Evolutionary conservation across 139 green algal species (phyloP).

Genomic region (Pleodorina starrii): DNA sequence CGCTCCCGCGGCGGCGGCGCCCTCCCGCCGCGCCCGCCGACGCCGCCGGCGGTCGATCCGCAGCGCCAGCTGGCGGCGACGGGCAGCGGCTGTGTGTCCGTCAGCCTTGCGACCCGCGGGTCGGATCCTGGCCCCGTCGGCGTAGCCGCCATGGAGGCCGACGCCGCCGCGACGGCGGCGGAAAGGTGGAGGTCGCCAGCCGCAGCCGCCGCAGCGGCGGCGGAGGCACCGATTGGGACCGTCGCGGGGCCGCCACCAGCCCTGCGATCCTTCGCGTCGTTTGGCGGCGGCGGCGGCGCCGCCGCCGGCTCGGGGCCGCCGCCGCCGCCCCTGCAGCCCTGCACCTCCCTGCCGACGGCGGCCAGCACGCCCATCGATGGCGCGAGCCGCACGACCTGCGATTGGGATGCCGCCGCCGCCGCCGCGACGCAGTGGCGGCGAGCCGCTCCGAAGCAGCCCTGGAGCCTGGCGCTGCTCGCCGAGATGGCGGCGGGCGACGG

Average conservation of each 20-base stretch:
- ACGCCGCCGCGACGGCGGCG: no score
- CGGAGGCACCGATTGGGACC: no score
- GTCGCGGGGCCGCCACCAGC: no score
- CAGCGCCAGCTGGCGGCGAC: neutral
- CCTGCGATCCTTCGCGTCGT: no score
- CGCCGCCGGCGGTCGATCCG: neutral
- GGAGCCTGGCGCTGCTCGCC: conserved; percentile 2
- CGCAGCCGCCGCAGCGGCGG: no score
- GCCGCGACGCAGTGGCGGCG: neutral
- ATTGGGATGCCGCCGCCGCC: neutral
- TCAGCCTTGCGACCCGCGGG: no score
- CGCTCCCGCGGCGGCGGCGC: neutral
- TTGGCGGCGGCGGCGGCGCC: neutral
- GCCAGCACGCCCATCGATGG: neutral
- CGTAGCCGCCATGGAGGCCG: no score
- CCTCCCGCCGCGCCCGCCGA: neutral
- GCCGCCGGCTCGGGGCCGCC: no score
- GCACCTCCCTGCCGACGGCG: neutral
- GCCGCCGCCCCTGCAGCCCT: neutral
- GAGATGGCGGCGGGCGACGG: conserved; percentile 8
- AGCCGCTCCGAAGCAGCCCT: neutral
- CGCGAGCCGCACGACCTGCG: neutral
- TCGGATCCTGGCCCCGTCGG: no score
- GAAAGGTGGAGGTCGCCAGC: no score
- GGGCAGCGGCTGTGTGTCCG: neutral